Evolutionary conservation across 2,329 filamentous ascomycete genomes (phyloP).

Genomic region (Sporothrix euskadiensis): DNA sequence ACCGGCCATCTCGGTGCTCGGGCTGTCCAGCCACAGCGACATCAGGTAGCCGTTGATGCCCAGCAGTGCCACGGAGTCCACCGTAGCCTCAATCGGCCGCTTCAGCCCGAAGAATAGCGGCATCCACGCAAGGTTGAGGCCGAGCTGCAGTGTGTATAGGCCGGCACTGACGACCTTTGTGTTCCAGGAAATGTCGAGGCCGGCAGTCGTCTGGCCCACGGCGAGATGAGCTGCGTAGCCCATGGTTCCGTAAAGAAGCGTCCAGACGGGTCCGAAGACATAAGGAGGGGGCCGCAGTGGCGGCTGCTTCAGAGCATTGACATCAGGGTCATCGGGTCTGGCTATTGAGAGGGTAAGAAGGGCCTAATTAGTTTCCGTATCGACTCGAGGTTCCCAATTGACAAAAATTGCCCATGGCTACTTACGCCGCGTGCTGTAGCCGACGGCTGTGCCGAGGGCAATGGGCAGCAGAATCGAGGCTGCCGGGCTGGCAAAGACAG

Average conservation of each 20-base stretch:
- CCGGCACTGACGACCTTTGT: slow-evolving; percentile 69
- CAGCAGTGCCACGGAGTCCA: slow-evolving; percentile 71
- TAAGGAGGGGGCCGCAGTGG: slow-evolving; percentile 61
- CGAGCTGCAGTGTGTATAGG: slow-evolving; percentile 83
- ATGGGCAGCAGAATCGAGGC: slow-evolving; percentile 75
- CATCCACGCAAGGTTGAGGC: slow-evolving; percentile 85
- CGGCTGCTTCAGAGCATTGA: slow-evolving; percentile 60
- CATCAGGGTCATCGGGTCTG: slow-evolving; percentile 15
- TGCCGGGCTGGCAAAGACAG: slow-evolving; percentile 70
- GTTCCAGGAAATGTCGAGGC: slow-evolving; percentile 54
- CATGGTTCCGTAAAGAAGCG: slow-evolving; percentile 71
- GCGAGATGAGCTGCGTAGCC: slow-evolving; percentile 86
- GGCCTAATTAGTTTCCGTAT: neutral
- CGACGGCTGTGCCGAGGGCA: slow-evolving; percentile 69
- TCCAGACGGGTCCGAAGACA: slow-evolving; percentile 67
- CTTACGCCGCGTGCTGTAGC: slow-evolving; percentile 67
- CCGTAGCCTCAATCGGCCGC: slow-evolving; percentile 70
- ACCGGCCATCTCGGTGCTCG: slow-evolving; percentile 54
- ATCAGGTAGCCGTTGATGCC: slow-evolving; percentile 73
- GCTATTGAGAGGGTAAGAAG: slow-evolving; percentile 15
- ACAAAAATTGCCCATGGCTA: slow-evolving; percentile 14
- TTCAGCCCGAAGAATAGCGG: slow-evolving; percentile 85
- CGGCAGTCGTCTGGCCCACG: slow-evolving; percentile 62
- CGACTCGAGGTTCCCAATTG: too few relatives aligned
- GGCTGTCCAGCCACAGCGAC: slow-evolving; percentile 61